Evolutionary conservation across 768 basidiomycete genomes (phyloP).

Genomic region (Suillus cothurnatus): DNA sequence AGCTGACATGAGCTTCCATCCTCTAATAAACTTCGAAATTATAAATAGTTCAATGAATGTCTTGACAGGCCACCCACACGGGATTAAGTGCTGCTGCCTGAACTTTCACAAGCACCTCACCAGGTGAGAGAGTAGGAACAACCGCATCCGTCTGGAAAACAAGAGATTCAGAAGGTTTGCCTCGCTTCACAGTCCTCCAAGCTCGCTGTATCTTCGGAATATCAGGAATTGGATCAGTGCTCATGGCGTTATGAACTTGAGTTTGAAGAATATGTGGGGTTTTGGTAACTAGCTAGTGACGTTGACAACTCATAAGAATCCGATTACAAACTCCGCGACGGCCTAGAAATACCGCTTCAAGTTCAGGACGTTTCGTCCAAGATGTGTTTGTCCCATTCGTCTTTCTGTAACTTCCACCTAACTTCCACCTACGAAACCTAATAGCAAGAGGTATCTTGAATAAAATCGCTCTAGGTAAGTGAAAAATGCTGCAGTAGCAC

Average conservation of each 20-base stretch:
- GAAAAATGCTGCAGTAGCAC: neutral
- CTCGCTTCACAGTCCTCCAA: constrained; percentile 33
- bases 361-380: neutral
- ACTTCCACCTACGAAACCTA: neutral
- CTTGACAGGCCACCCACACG: constrained; percentile 42
- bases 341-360: neutral
- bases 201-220: constrained; percentile 29
- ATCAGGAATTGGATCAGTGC: neutral
- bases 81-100: constrained; percentile 68
- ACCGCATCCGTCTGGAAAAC: constrained; percentile 28
- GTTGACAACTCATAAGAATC: neutral
- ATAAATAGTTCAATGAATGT: neutral
- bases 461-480: neutral
- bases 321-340: neutral
- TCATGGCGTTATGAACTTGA: neutral
- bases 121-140: constrained; percentile 37
- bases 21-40: constrained; percentile 38
- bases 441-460: neutral
- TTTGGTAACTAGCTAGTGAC: too few relatives aligned
- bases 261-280: neutral
- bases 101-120: constrained; percentile 54
- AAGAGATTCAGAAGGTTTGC: constrained; percentile 33
- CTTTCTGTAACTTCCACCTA: neutral
- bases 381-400: neutral
- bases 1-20: constrained; percentile 56